Evolutionary conservation across 805 yeast species (phyloP).

Genomic region (Lachancea nothofagi): DNA sequence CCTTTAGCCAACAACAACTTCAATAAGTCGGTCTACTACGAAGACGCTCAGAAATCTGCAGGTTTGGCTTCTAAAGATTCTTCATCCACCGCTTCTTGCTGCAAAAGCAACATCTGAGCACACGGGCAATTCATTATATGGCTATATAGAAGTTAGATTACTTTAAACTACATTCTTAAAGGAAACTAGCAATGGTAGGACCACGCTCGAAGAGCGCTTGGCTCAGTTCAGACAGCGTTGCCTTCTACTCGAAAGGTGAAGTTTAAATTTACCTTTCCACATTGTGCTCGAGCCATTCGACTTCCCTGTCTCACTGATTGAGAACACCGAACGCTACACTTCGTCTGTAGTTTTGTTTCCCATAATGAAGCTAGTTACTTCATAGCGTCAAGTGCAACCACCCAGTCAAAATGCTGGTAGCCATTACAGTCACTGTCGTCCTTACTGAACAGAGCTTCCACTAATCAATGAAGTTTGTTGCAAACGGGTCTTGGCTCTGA

Average conservation of each 20-base stretch:
- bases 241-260: too few species aligned
- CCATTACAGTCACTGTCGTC: constrained; percentile 10
- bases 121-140: not conserved
- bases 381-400: constrained; percentile 8
- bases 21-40: constrained; percentile 52
- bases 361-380: constrained; percentile 5
- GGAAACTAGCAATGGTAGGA: too few species aligned
- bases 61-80: constrained; percentile 6
- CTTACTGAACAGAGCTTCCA: not conserved
- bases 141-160: too few species aligned
- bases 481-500: not conserved
- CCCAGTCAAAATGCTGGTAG: constrained; percentile 12
- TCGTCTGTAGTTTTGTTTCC: too few species aligned
- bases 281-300: too few species aligned
- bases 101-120: constrained; percentile 16
- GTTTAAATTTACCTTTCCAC: too few species aligned
- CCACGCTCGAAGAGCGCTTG: too few species aligned
- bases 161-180: not conserved
- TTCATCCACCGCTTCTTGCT: constrained; percentile 11
- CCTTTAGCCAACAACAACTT: constrained; percentile 65
- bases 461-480: not conserved
- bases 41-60: constrained; percentile 24
- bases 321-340: too few species aligned
- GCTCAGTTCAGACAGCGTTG: too few species aligned
- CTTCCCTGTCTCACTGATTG: too few species aligned